These are phyloP conservation scores for Myochromella boudieri DNA, from an alignment of 768 basidiomycete species.

Conservation along the genomic window DNA sequence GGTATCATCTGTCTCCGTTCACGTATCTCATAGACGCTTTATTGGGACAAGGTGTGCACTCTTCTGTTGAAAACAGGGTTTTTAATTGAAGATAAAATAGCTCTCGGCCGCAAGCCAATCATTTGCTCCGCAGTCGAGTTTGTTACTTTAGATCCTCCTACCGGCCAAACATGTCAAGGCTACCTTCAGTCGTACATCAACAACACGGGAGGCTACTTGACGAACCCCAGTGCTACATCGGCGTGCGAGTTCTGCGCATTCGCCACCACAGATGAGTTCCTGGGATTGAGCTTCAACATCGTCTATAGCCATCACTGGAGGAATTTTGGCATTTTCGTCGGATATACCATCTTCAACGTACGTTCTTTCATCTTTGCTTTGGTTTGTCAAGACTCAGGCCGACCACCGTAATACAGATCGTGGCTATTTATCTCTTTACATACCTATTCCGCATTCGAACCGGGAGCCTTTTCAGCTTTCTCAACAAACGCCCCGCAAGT, in stretches of 20 bases:
- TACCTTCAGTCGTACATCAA: constrained; percentile 55
- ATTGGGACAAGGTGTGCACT: constrained; percentile 41
- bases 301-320: constrained; percentile 53
- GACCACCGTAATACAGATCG: constrained; percentile 30
- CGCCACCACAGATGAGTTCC: constrained; percentile 53
- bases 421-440: constrained; percentile 45
- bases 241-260: constrained; percentile 61
- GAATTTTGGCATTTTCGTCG: constrained; percentile 51
- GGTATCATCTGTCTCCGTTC: constrained; percentile 45
- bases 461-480: neutral
- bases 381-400: constrained; percentile 25
- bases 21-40: constrained; percentile 56
- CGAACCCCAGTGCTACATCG: constrained; percentile 47
- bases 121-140: constrained; percentile 61
- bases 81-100: constrained; percentile 38
- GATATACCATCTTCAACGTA: constrained; percentile 49
- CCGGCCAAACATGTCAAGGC: constrained; percentile 52
- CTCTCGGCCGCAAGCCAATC: constrained; percentile 48
- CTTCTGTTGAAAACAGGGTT: constrained; percentile 18
- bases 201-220: constrained; percentile 56
- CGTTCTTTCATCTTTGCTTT: too few species aligned
- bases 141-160: constrained; percentile 58
- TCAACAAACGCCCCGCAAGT: neutral
- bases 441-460: constrained; percentile 47
- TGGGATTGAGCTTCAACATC: constrained; percentile 58